Percentiles rank a stretch among this genome's conserved stretches.
These are phyloP conservation scores for Yamadazyma oceani DNA, from an alignment of 1,139 yeast genomes.

Conservation along the genomic window DNA sequence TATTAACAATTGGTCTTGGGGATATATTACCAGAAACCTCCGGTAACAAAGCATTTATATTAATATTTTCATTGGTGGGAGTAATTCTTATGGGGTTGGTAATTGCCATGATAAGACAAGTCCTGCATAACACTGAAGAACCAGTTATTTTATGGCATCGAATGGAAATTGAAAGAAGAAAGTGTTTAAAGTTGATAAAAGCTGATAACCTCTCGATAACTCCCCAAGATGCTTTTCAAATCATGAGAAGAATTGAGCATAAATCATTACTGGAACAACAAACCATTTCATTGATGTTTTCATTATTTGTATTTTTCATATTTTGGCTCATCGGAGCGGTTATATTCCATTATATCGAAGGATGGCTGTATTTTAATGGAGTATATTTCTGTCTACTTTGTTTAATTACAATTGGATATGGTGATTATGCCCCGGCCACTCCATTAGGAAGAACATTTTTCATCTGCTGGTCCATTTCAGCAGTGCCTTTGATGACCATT, in stretches of 20 bases:
- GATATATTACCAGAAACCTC: conserved; percentile 58
- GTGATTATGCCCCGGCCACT: conserved; percentile 64
- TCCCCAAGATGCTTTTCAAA: conserved; percentile 47
- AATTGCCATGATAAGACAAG: conserved; percentile 65
- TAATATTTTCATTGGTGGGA: conserved; percentile 68
- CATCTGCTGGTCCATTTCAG: conserved; percentile 74
- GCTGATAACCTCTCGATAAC: conserved; percentile 21
- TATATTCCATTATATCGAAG: conserved; percentile 56
- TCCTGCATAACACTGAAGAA: conserved; percentile 57
- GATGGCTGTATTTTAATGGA: conserved; percentile 68
- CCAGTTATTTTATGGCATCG: conserved; percentile 67
- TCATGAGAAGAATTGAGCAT: conserved; percentile 51
- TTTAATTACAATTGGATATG: conserved; percentile 81
- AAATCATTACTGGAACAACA: conserved; percentile 31
- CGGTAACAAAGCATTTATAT: conserved; percentile 55
- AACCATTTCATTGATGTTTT: conserved; percentile 34
- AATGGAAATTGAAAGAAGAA: conserved; percentile 40
- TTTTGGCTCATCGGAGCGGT: conserved; percentile 77
- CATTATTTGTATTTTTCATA: conserved; percentile 47
- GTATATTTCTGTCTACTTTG: conserved; percentile 75
- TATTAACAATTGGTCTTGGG: conserved; percentile 79
- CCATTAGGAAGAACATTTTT: conserved; percentile 72
- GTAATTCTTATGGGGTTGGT: conserved; percentile 71
- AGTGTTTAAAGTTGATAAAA: conserved; percentile 17
- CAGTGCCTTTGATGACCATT: conserved; percentile 86